Evolutionary conservation across 805 yeast species (phyloP).

Genomic region (Candida pseudoglaebosa): DNA sequence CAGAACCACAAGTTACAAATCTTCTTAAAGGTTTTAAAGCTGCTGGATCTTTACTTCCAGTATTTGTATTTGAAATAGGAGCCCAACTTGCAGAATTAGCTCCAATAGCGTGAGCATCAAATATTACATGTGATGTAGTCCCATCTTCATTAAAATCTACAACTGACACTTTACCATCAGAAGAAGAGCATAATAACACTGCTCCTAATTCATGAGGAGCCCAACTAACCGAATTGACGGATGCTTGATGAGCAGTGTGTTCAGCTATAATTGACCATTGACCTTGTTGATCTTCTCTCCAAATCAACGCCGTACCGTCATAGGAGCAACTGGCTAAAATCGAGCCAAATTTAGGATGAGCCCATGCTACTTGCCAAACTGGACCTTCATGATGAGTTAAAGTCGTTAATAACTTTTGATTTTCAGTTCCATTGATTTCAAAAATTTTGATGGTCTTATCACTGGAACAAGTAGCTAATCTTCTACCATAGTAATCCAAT

Average conservation of each 20-base stretch:
- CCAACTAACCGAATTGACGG: slow-evolving; percentile 93
- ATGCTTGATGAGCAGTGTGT: slow-evolving; percentile 86
- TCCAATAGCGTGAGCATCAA: slow-evolving; percentile 88
- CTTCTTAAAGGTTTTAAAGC: slow-evolving; percentile 50
- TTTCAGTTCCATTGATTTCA: slow-evolving; percentile 79
- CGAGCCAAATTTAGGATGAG: slow-evolving; percentile 96
- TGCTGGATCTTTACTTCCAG: slow-evolving; percentile 20
- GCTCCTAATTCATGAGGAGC: slow-evolving; percentile 98
- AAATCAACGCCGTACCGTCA: slow-evolving; percentile 89
- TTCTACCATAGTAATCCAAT: slow-evolving; percentile 92
- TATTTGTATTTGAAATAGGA: slow-evolving; percentile 42
- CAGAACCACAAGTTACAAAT: slow-evolving; percentile 93
- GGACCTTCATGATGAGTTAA: slow-evolving; percentile 95
- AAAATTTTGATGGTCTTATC: slow-evolving; percentile 94
- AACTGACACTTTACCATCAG: slow-evolving; percentile 89
- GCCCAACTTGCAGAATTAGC: slow-evolving; percentile 97
- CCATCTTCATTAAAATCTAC: slow-evolving; percentile 92
- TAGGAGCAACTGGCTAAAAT: slow-evolving; percentile 92
- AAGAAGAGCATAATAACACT: slow-evolving; percentile 80
- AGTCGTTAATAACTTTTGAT: slow-evolving; percentile 78
- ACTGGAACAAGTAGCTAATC: slow-evolving; percentile 93
- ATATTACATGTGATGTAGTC: slow-evolving; percentile 56
- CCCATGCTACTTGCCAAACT: slow-evolving; percentile 99
- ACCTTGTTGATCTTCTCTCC: slow-evolving; percentile 82
- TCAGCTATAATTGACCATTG: slow-evolving; percentile 85